Base-by-base conservation (phyloP, 192 early-diverging fungal genomes). In the Bifiguratus adelaidae region DNA sequence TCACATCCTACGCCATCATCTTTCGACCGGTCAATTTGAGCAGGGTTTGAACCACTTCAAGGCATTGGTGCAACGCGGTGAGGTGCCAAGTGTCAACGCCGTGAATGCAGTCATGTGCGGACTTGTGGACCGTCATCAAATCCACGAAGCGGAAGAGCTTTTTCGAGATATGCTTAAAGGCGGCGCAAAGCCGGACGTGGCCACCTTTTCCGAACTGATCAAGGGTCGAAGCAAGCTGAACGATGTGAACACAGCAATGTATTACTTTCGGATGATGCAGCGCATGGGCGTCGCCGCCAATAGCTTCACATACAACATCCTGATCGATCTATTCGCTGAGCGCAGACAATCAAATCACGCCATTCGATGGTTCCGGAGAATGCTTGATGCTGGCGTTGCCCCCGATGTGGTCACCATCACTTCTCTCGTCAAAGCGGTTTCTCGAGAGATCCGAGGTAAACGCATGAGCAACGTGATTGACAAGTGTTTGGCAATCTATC, bases 181-280 rank as follows among this genome's bases (percentile, higher is more conserved):
- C 12, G 46, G 42, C 0, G 9, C 53, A 16, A 18, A 30, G 13
- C 61, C 61, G 3, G 61, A 64, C 36, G 42, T 37, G 15, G 41
- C 56, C 9, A 30, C 61, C n/a, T 64, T 45, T 30, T 48, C 51
- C 26, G 61, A 64, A 29, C 40, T 53, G 15, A 64, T 64, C 11
- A 36, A 46, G 9, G 45, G 26, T 0, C 20, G 37, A 49, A 36
- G 21, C 5, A 30, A 24, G 15, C 15, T 18, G 1, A 29, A 30
- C 7, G 13, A 47, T 3, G 13, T 50, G 22, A 26, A 42, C 21
- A 33, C 16, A 3, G 48, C 55, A 21, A 5, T 54, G 3, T n/a
- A 46, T 2, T 58, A 50, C 25, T 53, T 56, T 25, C 20, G 40
- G 19, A 43, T 34, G 22, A 64, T 64, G 61, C 28, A 28, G 8